A percentile compares a stretch with the other conserved stretches of the same genome.
phyloP scores from a whole-genome alignment of 2,329 filamentous ascomycete genomes.

The Colletotrichum sp. region DNA sequence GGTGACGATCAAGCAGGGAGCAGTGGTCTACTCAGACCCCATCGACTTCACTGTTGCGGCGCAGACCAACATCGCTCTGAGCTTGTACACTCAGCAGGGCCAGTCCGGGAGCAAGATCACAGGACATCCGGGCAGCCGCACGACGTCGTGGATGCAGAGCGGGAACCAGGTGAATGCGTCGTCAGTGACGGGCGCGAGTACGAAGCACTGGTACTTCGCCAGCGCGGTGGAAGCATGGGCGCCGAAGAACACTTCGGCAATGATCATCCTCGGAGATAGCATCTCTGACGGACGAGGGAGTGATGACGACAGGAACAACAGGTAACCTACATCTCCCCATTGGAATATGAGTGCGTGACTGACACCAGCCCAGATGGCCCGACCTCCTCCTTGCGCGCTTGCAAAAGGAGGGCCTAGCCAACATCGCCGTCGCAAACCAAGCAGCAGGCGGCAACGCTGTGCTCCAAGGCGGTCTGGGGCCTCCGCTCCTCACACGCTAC shows the following conservation, averaged over 20 bases:
- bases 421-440: constrained; percentile 66
- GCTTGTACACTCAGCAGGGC: constrained; percentile 61
- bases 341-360: neutral
- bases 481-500: constrained; percentile 63
- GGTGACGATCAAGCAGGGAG: constrained; percentile 59
- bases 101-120: constrained; percentile 64
- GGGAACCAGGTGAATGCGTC: constrained; percentile 60
- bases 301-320: constrained; percentile 63
- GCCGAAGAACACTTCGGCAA: constrained; percentile 43
- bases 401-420: constrained; percentile 49
- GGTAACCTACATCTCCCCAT: constrained; percentile 32
- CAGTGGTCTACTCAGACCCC: constrained; percentile 65
- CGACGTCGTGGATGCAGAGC: constrained; percentile 62
- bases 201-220: constrained; percentile 62
- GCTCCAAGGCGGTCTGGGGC: constrained; percentile 65
- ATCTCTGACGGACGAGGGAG: constrained; percentile 73
- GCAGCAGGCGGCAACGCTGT: constrained; percentile 74
- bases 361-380: constrained; percentile 50
- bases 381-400: constrained; percentile 59
- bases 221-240: constrained; percentile 63
- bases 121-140: constrained; percentile 68
- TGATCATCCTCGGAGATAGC: constrained; percentile 67
- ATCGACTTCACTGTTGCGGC: constrained; percentile 57
- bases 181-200: constrained; percentile 46
- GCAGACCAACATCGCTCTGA: constrained; percentile 60